These are phyloP conservation scores for Diaporthe vaccinii DNA, from an alignment of 2,329 filamentous ascomycete species.

Conservation along the genomic window DNA sequence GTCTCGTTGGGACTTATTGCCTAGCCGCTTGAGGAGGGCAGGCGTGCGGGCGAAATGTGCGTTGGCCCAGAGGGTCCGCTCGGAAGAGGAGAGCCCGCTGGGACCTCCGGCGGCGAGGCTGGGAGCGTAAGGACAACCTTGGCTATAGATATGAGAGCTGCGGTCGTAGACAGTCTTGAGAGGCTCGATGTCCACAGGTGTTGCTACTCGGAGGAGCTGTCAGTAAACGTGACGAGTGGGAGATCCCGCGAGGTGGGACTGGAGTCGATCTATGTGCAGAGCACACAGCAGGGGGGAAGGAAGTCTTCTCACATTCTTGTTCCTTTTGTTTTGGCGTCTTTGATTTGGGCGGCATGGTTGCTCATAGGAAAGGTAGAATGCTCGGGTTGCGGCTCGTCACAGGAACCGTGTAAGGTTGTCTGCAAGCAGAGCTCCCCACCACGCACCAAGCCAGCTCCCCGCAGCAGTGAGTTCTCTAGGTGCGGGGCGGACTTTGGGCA, in stretches of 20 bases:
- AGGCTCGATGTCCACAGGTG: slow-evolving; percentile 50
- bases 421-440: slow-evolving; percentile 33
- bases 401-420: slow-evolving; percentile 12
- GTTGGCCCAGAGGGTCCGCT: slow-evolving; percentile 64
- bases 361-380: slow-evolving; percentile 6
- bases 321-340: slow-evolving; percentile 42
- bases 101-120: slow-evolving; percentile 60
- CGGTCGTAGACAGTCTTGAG: slow-evolving; percentile 64
- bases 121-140: slow-evolving; percentile 64
- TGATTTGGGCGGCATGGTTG: slow-evolving; percentile 43
- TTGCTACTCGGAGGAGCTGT: slow-evolving; percentile 40
- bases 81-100: slow-evolving; percentile 59
- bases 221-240: not conserved
- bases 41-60: slow-evolving; percentile 60
- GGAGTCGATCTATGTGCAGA: not conserved
- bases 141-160: slow-evolving; percentile 61
- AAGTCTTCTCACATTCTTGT: slow-evolving; percentile 36
- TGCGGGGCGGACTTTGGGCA: slow-evolving; percentile 3
- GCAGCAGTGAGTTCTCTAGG: not conserved
- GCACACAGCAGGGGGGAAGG: not conserved
- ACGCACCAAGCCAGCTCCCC: slow-evolving; percentile 14
- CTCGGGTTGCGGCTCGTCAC: slow-evolving; percentile 11
- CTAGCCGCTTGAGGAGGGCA: slow-evolving; percentile 48
- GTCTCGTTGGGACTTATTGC: slow-evolving; percentile 66
- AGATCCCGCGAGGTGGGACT: not conserved